phyloP scores from a whole-genome alignment of 257 asterid genomes.

The Solanum gracilifrons region DNA sequence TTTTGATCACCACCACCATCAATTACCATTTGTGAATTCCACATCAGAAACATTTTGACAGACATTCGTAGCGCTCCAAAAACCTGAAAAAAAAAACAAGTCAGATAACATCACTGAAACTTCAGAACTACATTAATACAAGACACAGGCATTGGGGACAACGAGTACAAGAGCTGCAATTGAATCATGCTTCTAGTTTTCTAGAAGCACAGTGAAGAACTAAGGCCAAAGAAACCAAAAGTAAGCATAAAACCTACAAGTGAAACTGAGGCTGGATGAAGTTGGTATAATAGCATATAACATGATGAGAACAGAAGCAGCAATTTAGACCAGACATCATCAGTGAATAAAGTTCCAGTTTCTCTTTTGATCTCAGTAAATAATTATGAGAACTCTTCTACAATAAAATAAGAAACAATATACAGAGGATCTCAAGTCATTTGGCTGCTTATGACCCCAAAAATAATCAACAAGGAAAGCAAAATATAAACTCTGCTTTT shows the following conservation, averaged over 20 bases:
- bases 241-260: background rate
- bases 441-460: background rate
- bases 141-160: background rate
- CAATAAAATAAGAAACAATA: background rate
- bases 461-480: background rate
- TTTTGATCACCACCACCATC: conserved; percentile 99
- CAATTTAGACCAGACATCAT: background rate
- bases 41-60: conserved; percentile 94
- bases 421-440: background rate
- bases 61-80: conserved; percentile 99
- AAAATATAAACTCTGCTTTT: background rate
- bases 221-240: background rate
- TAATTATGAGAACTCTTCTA: background rate
- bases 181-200: background rate
- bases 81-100: conserved; percentile 38
- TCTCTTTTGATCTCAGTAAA: background rate
- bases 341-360: background rate
- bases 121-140: background rate
- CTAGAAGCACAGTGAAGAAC: background rate
- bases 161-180: background rate
- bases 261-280: background rate
- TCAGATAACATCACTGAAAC: background rate
- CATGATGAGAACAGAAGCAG: background rate
- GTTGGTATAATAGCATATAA: background rate
- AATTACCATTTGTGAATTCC: conserved; percentile 85